phyloP scores from a whole-genome alignment of 2,329 filamentous ascomycete species.

The Aspergillus latus region DNA sequence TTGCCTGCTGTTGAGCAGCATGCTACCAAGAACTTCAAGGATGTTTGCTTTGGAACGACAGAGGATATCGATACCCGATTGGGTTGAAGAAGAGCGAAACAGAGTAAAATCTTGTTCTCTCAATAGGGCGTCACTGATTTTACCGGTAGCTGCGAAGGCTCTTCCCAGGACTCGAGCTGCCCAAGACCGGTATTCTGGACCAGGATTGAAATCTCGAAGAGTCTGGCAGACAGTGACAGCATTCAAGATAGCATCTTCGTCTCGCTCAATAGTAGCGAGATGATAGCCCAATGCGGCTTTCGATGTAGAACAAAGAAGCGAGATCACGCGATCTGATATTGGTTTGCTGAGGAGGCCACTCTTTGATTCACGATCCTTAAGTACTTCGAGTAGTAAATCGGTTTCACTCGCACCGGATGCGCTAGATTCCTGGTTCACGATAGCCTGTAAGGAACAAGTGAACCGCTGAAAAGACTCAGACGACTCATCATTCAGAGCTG shows the following conservation, averaged over 20 bases:
- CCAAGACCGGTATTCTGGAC: constrained; percentile 75
- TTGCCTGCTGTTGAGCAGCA: constrained; percentile 60
- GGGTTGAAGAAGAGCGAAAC: constrained; percentile 19
- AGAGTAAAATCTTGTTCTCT: constrained; percentile 40
- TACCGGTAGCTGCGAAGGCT: constrained; percentile 75
- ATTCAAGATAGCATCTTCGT: constrained; percentile 62
- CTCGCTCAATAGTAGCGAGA: constrained; percentile 68
- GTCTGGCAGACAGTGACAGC: constrained; percentile 74
- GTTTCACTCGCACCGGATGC: constrained; percentile 66
- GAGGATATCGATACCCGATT: constrained; percentile 17
- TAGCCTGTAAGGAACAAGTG: constrained; percentile 64
- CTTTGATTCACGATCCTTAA: constrained; percentile 67
- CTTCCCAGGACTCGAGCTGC: constrained; percentile 80
- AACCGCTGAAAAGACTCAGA: constrained; percentile 65
- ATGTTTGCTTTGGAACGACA: constrained; percentile 61
- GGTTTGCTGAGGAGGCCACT: constrained; percentile 70
- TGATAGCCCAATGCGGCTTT: constrained; percentile 57
- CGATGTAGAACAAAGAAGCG: constrained; percentile 71
- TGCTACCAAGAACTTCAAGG: constrained; percentile 60
- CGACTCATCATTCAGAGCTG: constrained; percentile 48
- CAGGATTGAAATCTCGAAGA: constrained; percentile 63
- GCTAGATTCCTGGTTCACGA: no score
- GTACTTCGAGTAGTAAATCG: constrained; percentile 72
- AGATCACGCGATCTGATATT: constrained; percentile 50
- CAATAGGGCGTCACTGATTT: constrained; percentile 52